Percentiles rank a stretch among this genome's conserved stretches.
Evolutionary conservation across 768 basidiomycete genomes (phyloP).

Genomic region (Hygrocybe punicea): DNA sequence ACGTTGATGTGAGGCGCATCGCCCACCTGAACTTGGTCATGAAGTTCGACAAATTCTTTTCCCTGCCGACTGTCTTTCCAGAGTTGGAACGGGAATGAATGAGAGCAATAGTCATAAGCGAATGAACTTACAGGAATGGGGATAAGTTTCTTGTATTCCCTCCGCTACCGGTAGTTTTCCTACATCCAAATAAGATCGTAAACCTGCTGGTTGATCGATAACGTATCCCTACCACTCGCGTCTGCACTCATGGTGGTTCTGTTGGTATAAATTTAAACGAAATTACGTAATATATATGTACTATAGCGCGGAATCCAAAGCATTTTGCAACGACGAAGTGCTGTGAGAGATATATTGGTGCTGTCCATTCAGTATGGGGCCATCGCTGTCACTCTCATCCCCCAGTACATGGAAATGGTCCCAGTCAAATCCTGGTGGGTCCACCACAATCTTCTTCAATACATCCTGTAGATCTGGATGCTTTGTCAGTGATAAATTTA

Average conservation of each 20-base stretch:
- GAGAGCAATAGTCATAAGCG: no score
- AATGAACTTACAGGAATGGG: constrained; percentile 35
- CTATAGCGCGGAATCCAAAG: no score
- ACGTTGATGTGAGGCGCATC: neutral
- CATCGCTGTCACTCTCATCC: constrained; percentile 46
- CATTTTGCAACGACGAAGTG: neutral
- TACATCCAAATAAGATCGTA: no score
- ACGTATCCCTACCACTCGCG: no score
- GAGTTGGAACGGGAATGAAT: constrained; percentile 8
- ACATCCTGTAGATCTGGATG: constrained; percentile 48
- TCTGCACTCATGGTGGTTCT: no score
- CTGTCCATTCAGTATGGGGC: neutral
- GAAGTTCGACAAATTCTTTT: constrained; percentile 79
- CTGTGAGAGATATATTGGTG: neutral
- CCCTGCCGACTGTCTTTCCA: constrained; percentile 37
- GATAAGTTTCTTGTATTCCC: no score
- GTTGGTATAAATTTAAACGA: no score
- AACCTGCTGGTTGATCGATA: no score
- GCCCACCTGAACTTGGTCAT: constrained; percentile 81
- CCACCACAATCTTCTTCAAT: constrained; percentile 45
- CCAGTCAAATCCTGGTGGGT: constrained; percentile 52
- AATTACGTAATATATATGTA: no score
- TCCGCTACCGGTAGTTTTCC: no score
- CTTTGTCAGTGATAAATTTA: constrained; percentile 37
- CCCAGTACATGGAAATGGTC: constrained; percentile 48